These are phyloP conservation scores for Peronospora farinosa DNA, from an alignment of 352 stramenopile species.

Conservation along the genomic window DNA sequence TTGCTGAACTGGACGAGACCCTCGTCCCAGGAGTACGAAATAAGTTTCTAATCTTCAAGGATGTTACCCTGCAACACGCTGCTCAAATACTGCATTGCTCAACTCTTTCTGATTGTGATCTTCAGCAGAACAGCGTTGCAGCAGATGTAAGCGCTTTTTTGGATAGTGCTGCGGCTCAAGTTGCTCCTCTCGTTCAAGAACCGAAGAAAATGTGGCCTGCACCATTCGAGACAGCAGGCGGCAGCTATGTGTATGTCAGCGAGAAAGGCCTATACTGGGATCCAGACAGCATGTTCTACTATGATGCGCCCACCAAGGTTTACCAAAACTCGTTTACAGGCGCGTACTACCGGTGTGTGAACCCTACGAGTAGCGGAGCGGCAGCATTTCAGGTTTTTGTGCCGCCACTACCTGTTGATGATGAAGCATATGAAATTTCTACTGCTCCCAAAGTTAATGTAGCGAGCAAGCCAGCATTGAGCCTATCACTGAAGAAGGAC, in stretches of 20 bases:
- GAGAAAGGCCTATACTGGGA: slow-evolving; percentile 76
- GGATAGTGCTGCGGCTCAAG: slow-evolving; percentile 48
- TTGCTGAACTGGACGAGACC: slow-evolving; percentile 23
- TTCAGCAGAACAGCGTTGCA: slow-evolving; percentile 30
- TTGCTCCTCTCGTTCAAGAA: slow-evolving; percentile 43
- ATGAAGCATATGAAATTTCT: slow-evolving; percentile 26
- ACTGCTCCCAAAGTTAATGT: slow-evolving; percentile 15
- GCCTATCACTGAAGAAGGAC: slow-evolving; percentile 44
- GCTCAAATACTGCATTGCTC: slow-evolving; percentile 3
- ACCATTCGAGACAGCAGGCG: slow-evolving; percentile 72
- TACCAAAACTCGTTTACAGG: slow-evolving; percentile 73
- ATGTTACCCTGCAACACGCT: slow-evolving; percentile 19
- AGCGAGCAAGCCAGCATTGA: slow-evolving; percentile 19
- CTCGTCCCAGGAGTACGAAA: slow-evolving; percentile 17
- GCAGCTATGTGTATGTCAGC: slow-evolving; percentile 65
- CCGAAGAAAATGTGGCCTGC: slow-evolving; percentile 73
- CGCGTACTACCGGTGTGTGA: slow-evolving; percentile 50
- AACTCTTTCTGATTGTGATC: slow-evolving; percentile 8
- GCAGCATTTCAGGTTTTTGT: slow-evolving; percentile 44
- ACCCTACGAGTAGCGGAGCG: slow-evolving; percentile 14
- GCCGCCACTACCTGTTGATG: slow-evolving; percentile 44
- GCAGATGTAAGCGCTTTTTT: slow-evolving; percentile 63
- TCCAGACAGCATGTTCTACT: slow-evolving; percentile 81
- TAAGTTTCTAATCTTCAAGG: slow-evolving; percentile 30
- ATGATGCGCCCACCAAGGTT: slow-evolving; percentile 63